phyloP scores from a whole-genome alignment of 2,329 filamentous ascomycete genomes.

The Ascochyta pisi region DNA sequence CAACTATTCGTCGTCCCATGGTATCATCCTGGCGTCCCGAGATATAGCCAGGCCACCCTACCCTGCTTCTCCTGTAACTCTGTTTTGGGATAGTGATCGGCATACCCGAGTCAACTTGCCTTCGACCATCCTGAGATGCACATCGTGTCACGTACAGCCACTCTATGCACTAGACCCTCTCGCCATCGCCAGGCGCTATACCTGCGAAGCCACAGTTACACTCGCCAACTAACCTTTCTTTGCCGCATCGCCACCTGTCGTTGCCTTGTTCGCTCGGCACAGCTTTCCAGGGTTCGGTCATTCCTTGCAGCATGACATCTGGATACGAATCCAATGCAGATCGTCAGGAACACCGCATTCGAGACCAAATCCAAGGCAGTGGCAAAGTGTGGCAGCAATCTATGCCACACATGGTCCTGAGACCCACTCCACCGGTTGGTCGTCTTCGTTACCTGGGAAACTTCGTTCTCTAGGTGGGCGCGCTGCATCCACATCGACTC shows the following conservation, averaged over 20 bases:
- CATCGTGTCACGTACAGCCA: not conserved
- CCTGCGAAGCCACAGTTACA: not conserved
- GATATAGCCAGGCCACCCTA: not conserved
- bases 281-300: not conserved
- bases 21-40: not conserved
- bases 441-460: too few species aligned
- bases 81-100: conserved; percentile 8
- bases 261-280: conserved; percentile 2
- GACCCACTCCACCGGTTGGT: not conserved
- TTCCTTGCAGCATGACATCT: not conserved
- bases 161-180: not conserved
- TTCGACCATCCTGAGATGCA: not conserved
- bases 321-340: not conserved
- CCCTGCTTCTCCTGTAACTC: not conserved
- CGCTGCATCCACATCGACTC: not conserved
- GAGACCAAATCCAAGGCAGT: conserved; percentile 2
- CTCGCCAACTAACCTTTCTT: not conserved
- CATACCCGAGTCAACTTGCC: conserved; percentile 6
- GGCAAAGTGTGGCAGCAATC: conserved; percentile 8
- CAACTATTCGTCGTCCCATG: not conserved
- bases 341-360: conserved; percentile 15
- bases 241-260: not conserved
- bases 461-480: too few species aligned
- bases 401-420: not conserved
- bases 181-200: not conserved